Evolutionary conservation across 2,329 filamentous ascomycete genomes (phyloP).

Genomic region (Epichloe aotearoae): DNA sequence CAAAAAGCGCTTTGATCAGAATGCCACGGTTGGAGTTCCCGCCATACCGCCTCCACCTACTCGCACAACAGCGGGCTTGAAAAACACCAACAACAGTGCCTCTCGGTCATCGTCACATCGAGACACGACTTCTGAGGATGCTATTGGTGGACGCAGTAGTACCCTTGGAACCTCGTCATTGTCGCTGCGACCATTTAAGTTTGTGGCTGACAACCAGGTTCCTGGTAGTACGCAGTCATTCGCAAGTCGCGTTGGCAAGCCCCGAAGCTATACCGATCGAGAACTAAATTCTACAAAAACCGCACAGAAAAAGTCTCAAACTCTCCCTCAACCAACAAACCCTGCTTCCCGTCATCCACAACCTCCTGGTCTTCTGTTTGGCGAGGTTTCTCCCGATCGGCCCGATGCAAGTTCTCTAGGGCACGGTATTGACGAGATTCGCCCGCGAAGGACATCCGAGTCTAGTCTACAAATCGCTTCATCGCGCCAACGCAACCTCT

Average conservation of each 20-base stretch:
- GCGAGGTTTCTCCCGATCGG: slow-evolving; percentile 55
- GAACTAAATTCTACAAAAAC: slow-evolving; percentile 23
- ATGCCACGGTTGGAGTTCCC: slow-evolving; percentile 12
- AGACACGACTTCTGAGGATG: slow-evolving; percentile 7
- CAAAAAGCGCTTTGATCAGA: slow-evolving; percentile 65
- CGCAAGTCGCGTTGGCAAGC: slow-evolving; percentile 44
- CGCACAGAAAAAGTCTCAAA: slow-evolving; percentile 20
- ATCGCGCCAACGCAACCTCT: slow-evolving; percentile 39
- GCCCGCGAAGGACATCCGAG: slow-evolving; percentile 54
- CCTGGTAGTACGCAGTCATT: slow-evolving; percentile 45
- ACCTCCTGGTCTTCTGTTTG: slow-evolving; percentile 52
- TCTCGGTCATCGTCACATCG: slow-evolving; percentile 1
- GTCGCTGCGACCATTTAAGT: slow-evolving; percentile 31
- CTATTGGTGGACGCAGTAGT: background rate
- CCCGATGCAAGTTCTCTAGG: slow-evolving; percentile 38
- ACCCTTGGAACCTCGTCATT: slow-evolving; percentile 12
- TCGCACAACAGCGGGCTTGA: background rate
- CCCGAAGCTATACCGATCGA: slow-evolving; percentile 23
- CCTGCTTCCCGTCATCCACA: slow-evolving; percentile 21
- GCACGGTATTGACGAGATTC: slow-evolving; percentile 44
- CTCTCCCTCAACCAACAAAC: slow-evolving; percentile 19
- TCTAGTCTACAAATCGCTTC: slow-evolving; percentile 47
- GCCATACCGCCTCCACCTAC: background rate
- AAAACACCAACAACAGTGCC: background rate
- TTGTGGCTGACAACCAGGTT: slow-evolving; percentile 35